A percentile compares a stretch with the other conserved stretches of the same genome.
phyloP scores from a whole-genome alignment of 2,329 filamentous ascomycete genomes.

The Gnomoniopsis smithogilvyi region DNA sequence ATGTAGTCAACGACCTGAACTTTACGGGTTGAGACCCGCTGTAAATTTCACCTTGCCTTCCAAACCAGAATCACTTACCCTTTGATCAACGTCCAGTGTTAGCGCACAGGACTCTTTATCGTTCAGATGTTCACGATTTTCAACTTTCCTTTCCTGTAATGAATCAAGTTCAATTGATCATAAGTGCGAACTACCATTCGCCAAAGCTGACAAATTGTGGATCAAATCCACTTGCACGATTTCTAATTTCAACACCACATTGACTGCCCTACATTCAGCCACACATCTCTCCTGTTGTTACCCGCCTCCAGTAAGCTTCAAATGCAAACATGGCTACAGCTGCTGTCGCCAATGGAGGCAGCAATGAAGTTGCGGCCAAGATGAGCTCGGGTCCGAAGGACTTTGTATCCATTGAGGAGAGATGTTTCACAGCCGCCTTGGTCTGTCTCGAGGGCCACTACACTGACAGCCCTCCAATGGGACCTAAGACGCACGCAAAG shows the following conservation, averaged over 20 bases:
- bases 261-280: neutral
- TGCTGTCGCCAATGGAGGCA: slow-evolving; percentile 17
- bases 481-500: slow-evolving; percentile 50
- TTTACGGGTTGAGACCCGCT: neutral
- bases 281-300: neutral
- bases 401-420: slow-evolving; percentile 56
- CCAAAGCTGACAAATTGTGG: neutral
- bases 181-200: neutral
- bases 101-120: no score
- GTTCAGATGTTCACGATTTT: neutral
- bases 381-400: slow-evolving; percentile 29
- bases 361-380: slow-evolving; percentile 19
- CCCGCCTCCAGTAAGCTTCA: neutral
- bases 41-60: slow-evolving; percentile 16
- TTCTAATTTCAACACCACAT: neutral
- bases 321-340: slow-evolving; percentile 20
- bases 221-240: neutral
- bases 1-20: neutral
- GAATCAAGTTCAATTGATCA: neutral
- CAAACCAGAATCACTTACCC: neutral
- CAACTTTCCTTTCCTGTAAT: neutral
- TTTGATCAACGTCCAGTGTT: neutral
- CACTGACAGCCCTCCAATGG: slow-evolving; percentile 54
- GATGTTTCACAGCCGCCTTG: slow-evolving; percentile 58
- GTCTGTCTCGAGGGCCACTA: slow-evolving; percentile 62